phyloP scores from a whole-genome alignment of 306 rosid species.

The Dryas drummondii region DNA sequence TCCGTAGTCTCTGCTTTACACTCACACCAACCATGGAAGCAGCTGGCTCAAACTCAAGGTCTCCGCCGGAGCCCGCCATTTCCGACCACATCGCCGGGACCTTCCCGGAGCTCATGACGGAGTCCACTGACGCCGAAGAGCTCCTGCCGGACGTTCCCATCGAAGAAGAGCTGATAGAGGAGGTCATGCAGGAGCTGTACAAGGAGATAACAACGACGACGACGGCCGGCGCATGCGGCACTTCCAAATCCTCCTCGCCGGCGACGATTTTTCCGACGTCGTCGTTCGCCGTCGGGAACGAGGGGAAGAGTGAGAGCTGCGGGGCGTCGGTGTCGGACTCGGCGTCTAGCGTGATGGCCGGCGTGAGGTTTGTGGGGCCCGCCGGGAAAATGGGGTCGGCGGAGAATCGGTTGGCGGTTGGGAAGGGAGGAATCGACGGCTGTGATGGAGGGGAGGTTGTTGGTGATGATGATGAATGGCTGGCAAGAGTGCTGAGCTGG shows the following conservation, averaged over 20 bases:
- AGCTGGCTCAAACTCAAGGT: not conserved
- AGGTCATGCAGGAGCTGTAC: constrained; percentile 44
- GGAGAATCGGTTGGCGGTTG: constrained; percentile 5
- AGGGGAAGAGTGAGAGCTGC: constrained; percentile 29
- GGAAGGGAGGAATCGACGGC: constrained; percentile 24
- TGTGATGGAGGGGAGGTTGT: constrained; percentile 6
- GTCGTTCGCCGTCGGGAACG: not conserved
- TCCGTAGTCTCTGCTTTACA: not conserved
- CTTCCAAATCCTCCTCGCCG: not conserved
- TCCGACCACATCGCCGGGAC: not conserved
- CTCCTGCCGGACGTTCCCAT: constrained; percentile 28
- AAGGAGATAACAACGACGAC: constrained; percentile 14
- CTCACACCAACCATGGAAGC: constrained; percentile 8
- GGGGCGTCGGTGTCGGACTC: constrained; percentile 30
- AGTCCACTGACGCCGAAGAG: constrained; percentile 5
- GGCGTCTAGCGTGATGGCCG: constrained; percentile 36
- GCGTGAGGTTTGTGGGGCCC: constrained; percentile 11
- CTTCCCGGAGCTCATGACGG: not conserved
- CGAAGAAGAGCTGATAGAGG: constrained; percentile 28
- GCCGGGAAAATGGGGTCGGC: not conserved
- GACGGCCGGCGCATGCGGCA: not conserved
- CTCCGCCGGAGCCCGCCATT: not conserved
- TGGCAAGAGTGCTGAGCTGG: constrained; percentile 33
- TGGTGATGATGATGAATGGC: constrained; percentile 31
- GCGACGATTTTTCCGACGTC: too few species aligned